Evolutionary conservation across 495 filamentous ascomycete genomes (phyloP).

Genomic region (Astrocystis sublimbata): DNA sequence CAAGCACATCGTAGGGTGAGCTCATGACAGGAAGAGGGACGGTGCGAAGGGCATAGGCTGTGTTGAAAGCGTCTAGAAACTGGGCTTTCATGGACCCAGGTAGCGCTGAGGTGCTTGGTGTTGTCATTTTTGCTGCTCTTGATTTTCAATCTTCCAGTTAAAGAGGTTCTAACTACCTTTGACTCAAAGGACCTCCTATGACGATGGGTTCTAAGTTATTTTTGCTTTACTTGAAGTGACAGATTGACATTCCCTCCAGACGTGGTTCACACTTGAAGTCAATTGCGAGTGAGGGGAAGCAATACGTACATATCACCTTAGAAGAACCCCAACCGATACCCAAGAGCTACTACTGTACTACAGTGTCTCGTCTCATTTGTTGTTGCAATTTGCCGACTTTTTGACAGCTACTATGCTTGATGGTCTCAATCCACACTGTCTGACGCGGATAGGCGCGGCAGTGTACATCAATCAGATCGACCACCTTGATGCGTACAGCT

Average conservation of each 20-base stretch:
- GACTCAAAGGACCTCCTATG: neutral
- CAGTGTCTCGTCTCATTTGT: neutral
- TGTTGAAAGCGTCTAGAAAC: constrained; percentile 38
- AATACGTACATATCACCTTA: too few species aligned
- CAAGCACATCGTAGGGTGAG: constrained; percentile 34
- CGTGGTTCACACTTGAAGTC: neutral
- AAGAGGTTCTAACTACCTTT: neutral
- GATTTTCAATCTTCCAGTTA: neutral
- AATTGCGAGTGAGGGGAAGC: neutral
- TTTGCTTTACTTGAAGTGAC: neutral
- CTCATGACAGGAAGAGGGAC: constrained; percentile 27
- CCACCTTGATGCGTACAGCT: too few species aligned
- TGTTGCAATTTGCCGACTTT: neutral
- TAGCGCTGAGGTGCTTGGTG: neutral
- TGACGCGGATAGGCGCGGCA: too few species aligned
- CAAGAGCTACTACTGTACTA: neutral
- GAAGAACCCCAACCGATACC: too few species aligned
- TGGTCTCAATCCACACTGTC: neutral
- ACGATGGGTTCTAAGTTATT: neutral
- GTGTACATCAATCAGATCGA: too few species aligned
- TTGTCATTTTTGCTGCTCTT: neutral
- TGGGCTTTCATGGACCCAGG: constrained; percentile 39
- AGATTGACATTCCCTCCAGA: neutral
- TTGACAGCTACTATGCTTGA: neutral
- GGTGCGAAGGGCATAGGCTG: constrained; percentile 31